Evolutionary conservation across 1,139 yeast species (phyloP), one percentile per base, ranked within the genome.

Genomic region (Casaregolazyma suthepensis): DNA sequence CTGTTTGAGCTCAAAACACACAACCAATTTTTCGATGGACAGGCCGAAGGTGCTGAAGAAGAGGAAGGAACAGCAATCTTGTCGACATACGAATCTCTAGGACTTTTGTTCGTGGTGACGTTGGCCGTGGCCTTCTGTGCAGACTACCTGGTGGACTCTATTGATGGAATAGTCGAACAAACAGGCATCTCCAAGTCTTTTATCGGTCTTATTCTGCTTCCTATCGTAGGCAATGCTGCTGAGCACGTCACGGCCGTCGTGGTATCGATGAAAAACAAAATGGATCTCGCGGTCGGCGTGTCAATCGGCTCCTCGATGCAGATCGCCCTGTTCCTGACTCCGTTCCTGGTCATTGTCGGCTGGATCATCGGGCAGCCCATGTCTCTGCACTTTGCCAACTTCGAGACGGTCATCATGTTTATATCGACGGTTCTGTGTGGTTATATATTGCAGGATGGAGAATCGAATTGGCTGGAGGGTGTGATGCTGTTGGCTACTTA

Each of bases 221-320:
- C 99, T 49, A 91, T 94, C 59, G 98, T 93, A 31, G 99, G 99
- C 55, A 93, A 93, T 65, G 99, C 99, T 1, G 98, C 99, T 13
- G 99, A 93, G 71, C 99, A 93, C 69, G 98, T 88, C 50, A 93
- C 98, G 17, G 96, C 98, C 1, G 86, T 93, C 48, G 80, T 89
- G 58, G 98, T 93, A 50, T 98, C 99, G 29, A 82, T 85, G 80
- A 90, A 90, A 72, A 89, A 93, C 71, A 93, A 94, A 72, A 93
- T 94, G 97, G 98, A 93, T 69, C 79, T 93, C 60, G 97, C 99
- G 10, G 81, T 94, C 62, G 96, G 97, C 54, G 98, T 93, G 50
- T 98, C 99, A 9, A 84, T 93, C 59, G 99, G 99, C n/a, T 87
- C 96, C 3, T 89, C 97, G 3, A 80, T 93, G 70, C 99, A 93